Base-by-base conservation (phyloP, 352 stramenopile species). In the Phytophthora meadii region DNA sequence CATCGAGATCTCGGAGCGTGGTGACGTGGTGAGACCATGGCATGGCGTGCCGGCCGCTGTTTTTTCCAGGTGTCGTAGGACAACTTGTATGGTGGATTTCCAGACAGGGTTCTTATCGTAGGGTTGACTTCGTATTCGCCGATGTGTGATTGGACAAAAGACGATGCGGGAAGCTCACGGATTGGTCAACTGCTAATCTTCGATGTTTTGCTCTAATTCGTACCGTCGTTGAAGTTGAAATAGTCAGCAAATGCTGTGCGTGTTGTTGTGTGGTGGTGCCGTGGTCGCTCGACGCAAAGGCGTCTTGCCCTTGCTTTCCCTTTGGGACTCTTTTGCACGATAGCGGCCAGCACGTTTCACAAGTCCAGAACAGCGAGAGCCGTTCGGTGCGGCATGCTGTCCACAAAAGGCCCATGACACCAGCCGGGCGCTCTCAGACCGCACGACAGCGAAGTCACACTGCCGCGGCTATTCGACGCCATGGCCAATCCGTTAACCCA, bases 21-120 rank as follows among this genome's bases (percentile, higher is more conserved):
- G 32, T 68, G 60, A 69, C 61, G 61, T 58, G 39, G 53, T 58
- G 61, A 69, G 61, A 64, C 61, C 61, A 45, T 49, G 17, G 57
- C 22, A 54, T 66, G 58, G 40, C 59, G 59, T 68, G 59, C 59
- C 42, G 37, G 42, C 41, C n/a, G 37, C 44, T 54, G 59, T 62
- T 47, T 48, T 30, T 61, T 50, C 60, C 60, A 56, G 44, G 60
- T 68, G 61, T 69, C 61, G 53, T 58, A 58, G 39, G 61, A 70
- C 54, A 59, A 42, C 19, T 52, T 40, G 46, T 40, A 41, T 22
- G 22, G 27, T 52, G 27, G 24, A n/a, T 39, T 39, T 52, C 45
- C 14, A 15, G 19, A 51, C 34, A 52, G 46, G 46, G 46, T 52
- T 52, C 15, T 41, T 53, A 51, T 59, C 39, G 50, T 55, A 4